Base-by-base conservation (phyloP, 352 stramenopile species). In the Bremia lactucae region DNA sequence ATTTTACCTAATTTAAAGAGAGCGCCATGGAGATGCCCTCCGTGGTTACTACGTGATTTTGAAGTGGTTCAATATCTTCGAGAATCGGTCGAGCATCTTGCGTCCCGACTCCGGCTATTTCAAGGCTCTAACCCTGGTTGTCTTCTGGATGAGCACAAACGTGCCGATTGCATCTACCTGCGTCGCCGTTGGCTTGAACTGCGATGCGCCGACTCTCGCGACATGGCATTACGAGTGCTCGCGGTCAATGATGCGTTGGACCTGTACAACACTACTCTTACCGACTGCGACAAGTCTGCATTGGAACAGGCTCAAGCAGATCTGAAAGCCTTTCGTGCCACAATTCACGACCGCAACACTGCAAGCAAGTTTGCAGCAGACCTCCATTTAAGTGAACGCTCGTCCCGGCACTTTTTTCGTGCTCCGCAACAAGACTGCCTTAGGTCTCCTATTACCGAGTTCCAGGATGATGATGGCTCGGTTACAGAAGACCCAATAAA, bases 311-410 rank as follows among this genome's bases (percentile, higher is more conserved):
- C 23, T 6, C 48, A 49, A 13, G n/a, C 15, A 9, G 8, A 23
- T 34, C 31, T 49, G 1, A 23, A 37, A 6, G 26, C 37, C 0
- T 16, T 49, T 18, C 31, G 20, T 0, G 33, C 31, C 0, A 18
- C 6, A 0, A 23, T 51, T 15, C 36, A 54, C 21, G 19, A 37
- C 5, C 25, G 42, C 0, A 52, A 46, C 9, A n/a, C 52, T 25
- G 18, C 9, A 11, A 53, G 46, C 20, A 54, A 47, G 14, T 44
- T 54, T 40, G 39, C 44, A 11, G 50, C 43, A 0, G 51, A 50
- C 25, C 24, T 59, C 21, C 43, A 47, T 6, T 18, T 41, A 0
- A 51, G 44, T 21, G 44, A 59, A 19, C 38, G 44, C 0, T 7
- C 44, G 1, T 48, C 40, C 1, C 50, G 18, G 0, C 16, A 52